Evolutionary conservation across 495 filamentous ascomycete species (phyloP).

Genomic region (Entonaema liquescens): DNA sequence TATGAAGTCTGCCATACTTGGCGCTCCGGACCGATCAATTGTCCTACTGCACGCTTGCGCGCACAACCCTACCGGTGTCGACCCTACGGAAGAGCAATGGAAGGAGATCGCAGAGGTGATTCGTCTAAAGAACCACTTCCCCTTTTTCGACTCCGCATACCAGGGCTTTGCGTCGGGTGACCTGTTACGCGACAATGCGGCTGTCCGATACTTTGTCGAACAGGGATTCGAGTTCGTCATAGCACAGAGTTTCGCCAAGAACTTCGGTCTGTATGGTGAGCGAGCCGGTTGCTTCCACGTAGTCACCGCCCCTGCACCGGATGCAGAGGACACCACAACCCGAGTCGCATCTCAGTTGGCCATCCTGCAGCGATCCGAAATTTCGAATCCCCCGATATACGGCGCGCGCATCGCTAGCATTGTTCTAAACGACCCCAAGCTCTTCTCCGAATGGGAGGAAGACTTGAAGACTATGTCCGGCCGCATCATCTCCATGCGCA

Average conservation of each 20-base stretch:
- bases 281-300: conserved; percentile 97
- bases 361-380: conserved; percentile 95
- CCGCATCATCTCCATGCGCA: conserved; percentile 89
- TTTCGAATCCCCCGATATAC: conserved; percentile 94
- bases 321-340: conserved; percentile 67
- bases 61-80: conserved; percentile 98
- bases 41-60: conserved; percentile 96
- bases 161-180: conserved; percentile 97
- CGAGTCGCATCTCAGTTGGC: conserved; percentile 87
- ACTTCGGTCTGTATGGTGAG: conserved; percentile 98
- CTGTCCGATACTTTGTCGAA: conserved; percentile 90
- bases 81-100: conserved; percentile 95
- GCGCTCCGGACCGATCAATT: conserved; percentile 79
- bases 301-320: conserved; percentile 75
- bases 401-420: conserved; percentile 86
- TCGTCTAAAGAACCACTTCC: conserved; percentile 81
- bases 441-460: conserved; percentile 95
- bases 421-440: conserved; percentile 79
- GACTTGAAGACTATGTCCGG: conserved; percentile 94
- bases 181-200: conserved; percentile 83
- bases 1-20: conserved; percentile 73
- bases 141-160: conserved; percentile 98
- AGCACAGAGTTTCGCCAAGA: conserved; percentile 98
- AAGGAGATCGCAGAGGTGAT: conserved; percentile 83
- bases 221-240: conserved; percentile 96